Evolutionary conservation across 768 basidiomycete genomes (phyloP).

Genomic region (Pleurotus tuoliensis): DNA sequence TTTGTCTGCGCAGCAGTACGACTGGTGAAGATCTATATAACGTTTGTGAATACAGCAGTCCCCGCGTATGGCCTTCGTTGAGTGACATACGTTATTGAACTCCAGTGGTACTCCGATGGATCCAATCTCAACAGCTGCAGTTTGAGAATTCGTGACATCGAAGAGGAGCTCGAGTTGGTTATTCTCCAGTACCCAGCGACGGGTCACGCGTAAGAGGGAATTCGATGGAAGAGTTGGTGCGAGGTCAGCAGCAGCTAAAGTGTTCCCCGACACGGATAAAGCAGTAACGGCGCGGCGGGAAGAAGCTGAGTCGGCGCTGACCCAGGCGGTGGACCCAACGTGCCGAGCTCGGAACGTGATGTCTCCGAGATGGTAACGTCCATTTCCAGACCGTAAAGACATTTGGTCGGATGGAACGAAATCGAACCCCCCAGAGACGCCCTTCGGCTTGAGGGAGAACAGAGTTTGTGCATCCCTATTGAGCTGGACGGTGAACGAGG

Average conservation of each 20-base stretch:
- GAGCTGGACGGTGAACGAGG: constrained; percentile 40
- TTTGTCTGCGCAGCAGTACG: constrained; percentile 51
- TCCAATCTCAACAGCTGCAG: constrained; percentile 47
- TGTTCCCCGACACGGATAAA: constrained; percentile 35
- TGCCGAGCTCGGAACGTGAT: constrained; percentile 48
- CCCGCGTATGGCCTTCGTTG: neutral
- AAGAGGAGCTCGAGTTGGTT: constrained; percentile 43
- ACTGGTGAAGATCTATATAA: constrained; percentile 47
- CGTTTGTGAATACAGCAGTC: neutral
- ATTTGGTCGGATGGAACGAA: constrained; percentile 52
- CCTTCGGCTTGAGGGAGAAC: constrained; percentile 42
- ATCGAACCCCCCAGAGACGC: constrained; percentile 35
- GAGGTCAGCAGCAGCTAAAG: constrained; percentile 45
- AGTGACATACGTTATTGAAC: constrained; percentile 46
- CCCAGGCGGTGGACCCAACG: constrained; percentile 42
- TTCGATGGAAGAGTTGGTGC: constrained; percentile 41
- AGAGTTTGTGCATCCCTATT: constrained; percentile 56
- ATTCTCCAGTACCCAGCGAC: constrained; percentile 44
- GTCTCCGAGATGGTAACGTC: constrained; percentile 53
- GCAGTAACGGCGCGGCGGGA: constrained; percentile 35
- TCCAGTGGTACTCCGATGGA: constrained; percentile 49
- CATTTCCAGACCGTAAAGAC: constrained; percentile 40
- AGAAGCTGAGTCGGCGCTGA: constrained; percentile 40
- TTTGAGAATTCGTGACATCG: constrained; percentile 45
- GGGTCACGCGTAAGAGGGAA: constrained; percentile 45